phyloP scores from a whole-genome alignment of 2,329 filamentous ascomycete species.

The Xylariaceae sp. region DNA sequence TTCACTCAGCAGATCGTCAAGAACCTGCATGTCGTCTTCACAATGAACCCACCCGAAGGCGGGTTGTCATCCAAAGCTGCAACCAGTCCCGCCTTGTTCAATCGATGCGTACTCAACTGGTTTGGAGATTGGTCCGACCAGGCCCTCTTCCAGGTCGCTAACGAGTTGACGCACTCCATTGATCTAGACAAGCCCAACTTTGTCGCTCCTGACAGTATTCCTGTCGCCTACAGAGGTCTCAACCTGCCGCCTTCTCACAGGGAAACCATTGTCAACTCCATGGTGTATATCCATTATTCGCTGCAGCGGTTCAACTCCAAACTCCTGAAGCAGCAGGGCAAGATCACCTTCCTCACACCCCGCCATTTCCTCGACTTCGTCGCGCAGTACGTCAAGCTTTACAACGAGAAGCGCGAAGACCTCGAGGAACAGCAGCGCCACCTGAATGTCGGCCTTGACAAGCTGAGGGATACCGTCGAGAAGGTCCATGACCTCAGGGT shows the following conservation, averaged over 20 bases:
- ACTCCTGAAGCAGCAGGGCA: slow-evolving; percentile 84
- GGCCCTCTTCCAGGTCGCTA: slow-evolving; percentile 94
- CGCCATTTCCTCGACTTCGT: slow-evolving; percentile 98
- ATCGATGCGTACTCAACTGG: slow-evolving; percentile 99
- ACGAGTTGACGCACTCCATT: slow-evolving; percentile 91
- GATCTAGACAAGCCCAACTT: slow-evolving; percentile 88
- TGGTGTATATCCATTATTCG: slow-evolving; percentile 98
- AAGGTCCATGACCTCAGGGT: slow-evolving; percentile 89
- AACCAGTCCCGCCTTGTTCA: slow-evolving; percentile 96
- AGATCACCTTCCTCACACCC: slow-evolving; percentile 86
- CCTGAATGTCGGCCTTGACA: slow-evolving; percentile 96
- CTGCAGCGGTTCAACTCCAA: slow-evolving; percentile 83
- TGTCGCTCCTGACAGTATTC: slow-evolving; percentile 80
- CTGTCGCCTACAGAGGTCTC: slow-evolving; percentile 83
- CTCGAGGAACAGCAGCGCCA: slow-evolving; percentile 97
- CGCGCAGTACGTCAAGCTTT: slow-evolving; percentile 92
- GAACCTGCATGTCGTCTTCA: slow-evolving; percentile 98
- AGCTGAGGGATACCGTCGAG: slow-evolving; percentile 90
- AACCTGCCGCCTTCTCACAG: slow-evolving; percentile 80
- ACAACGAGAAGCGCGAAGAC: slow-evolving; percentile 97
- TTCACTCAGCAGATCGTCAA: slow-evolving; percentile 99
- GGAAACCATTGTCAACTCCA: slow-evolving; percentile 89
- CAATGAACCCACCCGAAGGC: slow-evolving; percentile 98
- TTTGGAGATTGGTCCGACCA: slow-evolving; percentile 99
- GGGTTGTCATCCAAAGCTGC: slow-evolving; percentile 93